Evolutionary conservation across 1,284 basidiomycete genomes (phyloP), one percentile per base, ranked within the genome.

Genomic region (Ceratobasidium sp.): DNA sequence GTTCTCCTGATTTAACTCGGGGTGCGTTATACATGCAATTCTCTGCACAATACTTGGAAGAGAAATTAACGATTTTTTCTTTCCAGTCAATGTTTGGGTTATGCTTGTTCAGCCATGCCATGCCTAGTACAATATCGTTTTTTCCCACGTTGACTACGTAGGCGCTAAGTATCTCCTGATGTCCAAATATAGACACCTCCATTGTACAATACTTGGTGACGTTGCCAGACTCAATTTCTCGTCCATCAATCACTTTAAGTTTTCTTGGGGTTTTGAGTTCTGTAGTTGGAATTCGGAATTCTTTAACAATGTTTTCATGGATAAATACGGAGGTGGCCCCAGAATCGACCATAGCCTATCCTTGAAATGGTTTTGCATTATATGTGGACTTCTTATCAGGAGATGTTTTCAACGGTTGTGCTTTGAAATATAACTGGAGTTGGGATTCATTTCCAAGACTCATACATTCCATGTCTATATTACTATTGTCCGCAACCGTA

Each of bases 111-210:
- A n/a, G n/a, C n/a, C n/a, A n/a, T n/a, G n/a, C n/a, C n/a, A n/a
- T n/a, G n/a, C n/a, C n/a, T n/a, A n/a, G n/a, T n/a, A n/a, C n/a
- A n/a, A n/a, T n/a, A n/a, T n/a, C n/a, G n/a, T n/a, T n/a, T n/a
- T n/a, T n/a, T n/a, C n/a, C 75, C 5, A 76, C 51, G 31, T 76
- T 45, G 4, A 63, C 53, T 8, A 66, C 47, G 23, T 51, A 47
- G 42, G 64, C 33, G 33, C 28, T 61, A 42, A 42, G 39, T 42
- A 6, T 42, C 13, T 13, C 39, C 39, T 56, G 10, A 13, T 56
- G 10, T 7, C 26, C 26, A 20, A 51, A 51, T 7, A 20, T 51
- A 4, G 8, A 4, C 11, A 51, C 5, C 4, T 51, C 4, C 5
- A 51, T 51, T 4, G 47, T 51, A 51, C 47, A 51, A 17, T 51